Conservation (phyloP, 768 basidiomycete species). For the Leccinum subtestaceum region DNA sequence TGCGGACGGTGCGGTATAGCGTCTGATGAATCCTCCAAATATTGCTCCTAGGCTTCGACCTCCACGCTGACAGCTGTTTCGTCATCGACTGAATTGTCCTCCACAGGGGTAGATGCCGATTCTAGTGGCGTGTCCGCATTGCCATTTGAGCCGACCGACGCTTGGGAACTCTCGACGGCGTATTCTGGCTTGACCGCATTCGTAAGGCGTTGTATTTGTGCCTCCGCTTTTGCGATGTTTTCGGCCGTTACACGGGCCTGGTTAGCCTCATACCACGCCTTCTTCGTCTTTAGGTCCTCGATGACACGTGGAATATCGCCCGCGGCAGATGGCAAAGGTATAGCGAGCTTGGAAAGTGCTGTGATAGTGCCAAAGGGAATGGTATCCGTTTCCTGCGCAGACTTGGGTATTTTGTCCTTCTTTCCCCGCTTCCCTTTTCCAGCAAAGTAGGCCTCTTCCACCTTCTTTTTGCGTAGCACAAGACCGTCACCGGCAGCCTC, state of each 20-base stretch:
- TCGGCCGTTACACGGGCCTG: conserved; percentile 77
- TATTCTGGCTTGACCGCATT: conserved; percentile 39
- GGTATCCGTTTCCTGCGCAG: conserved; percentile 35
- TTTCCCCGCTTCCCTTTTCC: conserved; percentile 68
- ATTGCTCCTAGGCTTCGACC: conserved; percentile 27
- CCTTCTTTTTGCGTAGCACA: conserved; percentile 88
- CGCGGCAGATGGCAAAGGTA: conserved; percentile 79
- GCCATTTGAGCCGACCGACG: conserved; percentile 36
- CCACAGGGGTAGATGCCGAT: conserved; percentile 41
- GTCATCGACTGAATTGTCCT: conserved; percentile 23
- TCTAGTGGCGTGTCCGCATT: conserved; percentile 45
- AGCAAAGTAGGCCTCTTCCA: conserved; percentile 77
- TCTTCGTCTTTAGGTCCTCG: conserved; percentile 90
- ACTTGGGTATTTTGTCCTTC: conserved; percentile 46
- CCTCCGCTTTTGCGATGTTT: conserved; percentile 78
- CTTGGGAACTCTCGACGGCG: conserved; percentile 25
- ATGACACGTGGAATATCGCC: conserved; percentile 80
- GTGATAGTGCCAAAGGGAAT: conserved; percentile 83
- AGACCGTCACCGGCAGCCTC: conserved; percentile 65
- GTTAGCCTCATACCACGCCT: conserved; percentile 93
- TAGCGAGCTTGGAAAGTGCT: conserved; percentile 84
- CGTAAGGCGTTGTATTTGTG: conserved; percentile 63
- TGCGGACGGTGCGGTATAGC: conserved; percentile 12
- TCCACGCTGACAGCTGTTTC: conserved; percentile 41
- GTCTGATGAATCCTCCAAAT: conserved; percentile 6